phyloP scores from a whole-genome alignment of 768 basidiomycete species.

The Auriscalpium microsporum region DNA sequence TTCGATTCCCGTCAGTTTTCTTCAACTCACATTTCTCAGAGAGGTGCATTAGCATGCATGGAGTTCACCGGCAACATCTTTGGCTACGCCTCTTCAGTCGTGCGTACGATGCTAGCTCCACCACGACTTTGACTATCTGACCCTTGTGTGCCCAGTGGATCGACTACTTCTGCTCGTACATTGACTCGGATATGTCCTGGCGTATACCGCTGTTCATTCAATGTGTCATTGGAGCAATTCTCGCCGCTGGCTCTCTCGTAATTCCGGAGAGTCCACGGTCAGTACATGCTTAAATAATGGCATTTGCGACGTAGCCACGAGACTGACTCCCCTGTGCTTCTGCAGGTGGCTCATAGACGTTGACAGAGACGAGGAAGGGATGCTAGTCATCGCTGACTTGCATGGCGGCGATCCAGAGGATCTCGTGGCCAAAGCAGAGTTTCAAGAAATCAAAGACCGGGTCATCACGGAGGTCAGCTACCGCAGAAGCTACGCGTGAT shows the following conservation, averaged over 20 bases:
- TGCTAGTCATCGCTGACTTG: conserved; percentile 80
- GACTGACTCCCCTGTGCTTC: background rate
- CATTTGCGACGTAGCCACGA: background rate
- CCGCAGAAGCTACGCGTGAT: background rate
- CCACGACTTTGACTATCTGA: background rate
- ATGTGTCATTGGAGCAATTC: conserved; percentile 75
- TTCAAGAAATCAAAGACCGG: conserved; percentile 79
- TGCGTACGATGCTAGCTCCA: conserved; percentile 31
- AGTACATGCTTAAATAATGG: conserved; percentile 3
- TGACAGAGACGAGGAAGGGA: conserved; percentile 73
- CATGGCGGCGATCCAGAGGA: conserved; percentile 75
- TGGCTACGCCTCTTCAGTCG: conserved; percentile 85
- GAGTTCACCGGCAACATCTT: conserved; percentile 92
- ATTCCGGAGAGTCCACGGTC: conserved; percentile 90
- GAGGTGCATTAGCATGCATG: conserved; percentile 89
- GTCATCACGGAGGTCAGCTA: conserved; percentile 56
- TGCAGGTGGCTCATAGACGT: conserved; percentile 83
- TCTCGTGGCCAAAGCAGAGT: conserved; percentile 69
- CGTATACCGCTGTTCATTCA: conserved; percentile 83
- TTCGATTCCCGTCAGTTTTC: background rate
- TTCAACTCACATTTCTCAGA: conserved; percentile 31
- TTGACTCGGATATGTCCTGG: conserved; percentile 85
- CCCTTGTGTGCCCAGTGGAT: conserved; percentile 53
- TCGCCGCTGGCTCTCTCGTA: conserved; percentile 68
- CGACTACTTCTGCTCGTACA: conserved; percentile 88